A percentile compares a stretch with the other conserved stretches of the same genome.
Evolutionary conservation across 352 stramenopile genomes (phyloP).

Genomic region (Pythium sp.): DNA sequence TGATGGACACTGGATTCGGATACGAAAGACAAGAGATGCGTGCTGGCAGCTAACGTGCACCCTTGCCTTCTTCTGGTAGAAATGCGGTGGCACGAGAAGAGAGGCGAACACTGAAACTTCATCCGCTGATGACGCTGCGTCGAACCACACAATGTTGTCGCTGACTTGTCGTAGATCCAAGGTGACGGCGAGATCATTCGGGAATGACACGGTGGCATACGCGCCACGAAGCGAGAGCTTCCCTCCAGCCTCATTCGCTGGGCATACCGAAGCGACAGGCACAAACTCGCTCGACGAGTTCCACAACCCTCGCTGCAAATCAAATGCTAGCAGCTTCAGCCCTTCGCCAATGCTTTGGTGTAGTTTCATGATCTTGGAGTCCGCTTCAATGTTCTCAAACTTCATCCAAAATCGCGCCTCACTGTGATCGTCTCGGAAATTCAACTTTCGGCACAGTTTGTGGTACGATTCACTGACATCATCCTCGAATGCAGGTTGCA

Average conservation of each 20-base stretch:
- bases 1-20: background rate
- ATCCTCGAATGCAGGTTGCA: constrained; percentile 26
- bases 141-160: constrained; percentile 44
- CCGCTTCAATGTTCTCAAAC: constrained; percentile 43
- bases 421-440: constrained; percentile 29
- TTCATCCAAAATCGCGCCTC: constrained; percentile 41
- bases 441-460: constrained; percentile 27
- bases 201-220: constrained; percentile 20
- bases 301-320: constrained; percentile 15
- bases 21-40: constrained; percentile 34
- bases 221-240: constrained; percentile 12
- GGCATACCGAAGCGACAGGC: background rate
- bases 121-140: constrained; percentile 22
- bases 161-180: constrained; percentile 49
- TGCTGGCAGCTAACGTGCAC: constrained; percentile 34
- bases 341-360: constrained; percentile 5
- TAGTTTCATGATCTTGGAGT: constrained; percentile 14
- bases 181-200: constrained; percentile 22
- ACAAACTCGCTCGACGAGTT: constrained; percentile 12
- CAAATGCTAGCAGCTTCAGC: background rate
- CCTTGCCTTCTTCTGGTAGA: constrained; percentile 30
- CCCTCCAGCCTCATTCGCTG: constrained; percentile 18
- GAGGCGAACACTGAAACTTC: constrained; percentile 32
- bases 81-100: constrained; percentile 36
- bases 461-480: constrained; percentile 40